Conservation (phyloP, 2,329 filamentous ascomycete species). For the Esteya vermicola region DNA sequence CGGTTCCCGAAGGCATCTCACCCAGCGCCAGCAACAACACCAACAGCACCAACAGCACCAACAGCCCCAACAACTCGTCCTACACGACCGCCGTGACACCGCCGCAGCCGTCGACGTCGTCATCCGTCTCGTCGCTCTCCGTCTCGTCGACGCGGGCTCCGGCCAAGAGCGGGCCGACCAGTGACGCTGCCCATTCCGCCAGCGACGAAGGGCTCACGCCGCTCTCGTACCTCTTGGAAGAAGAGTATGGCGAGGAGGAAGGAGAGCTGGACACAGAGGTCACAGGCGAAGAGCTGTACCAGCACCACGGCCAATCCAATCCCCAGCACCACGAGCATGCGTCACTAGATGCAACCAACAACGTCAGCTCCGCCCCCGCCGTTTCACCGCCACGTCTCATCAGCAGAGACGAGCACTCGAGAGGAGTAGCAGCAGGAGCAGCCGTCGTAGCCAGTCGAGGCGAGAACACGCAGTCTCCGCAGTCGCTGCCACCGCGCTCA, state of each 20-base stretch:
- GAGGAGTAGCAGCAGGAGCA: not conserved
- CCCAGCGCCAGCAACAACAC: constrained; percentile 22
- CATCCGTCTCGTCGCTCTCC: no score
- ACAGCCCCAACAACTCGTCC: constrained; percentile 20
- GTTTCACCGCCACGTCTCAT: constrained; percentile 1
- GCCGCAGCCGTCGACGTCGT: not conserved
- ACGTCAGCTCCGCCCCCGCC: not conserved
- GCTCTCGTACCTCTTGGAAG: constrained; percentile 8
- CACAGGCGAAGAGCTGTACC: not conserved
- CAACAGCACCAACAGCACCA: constrained; percentile 23
- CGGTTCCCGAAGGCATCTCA: constrained; percentile 2
- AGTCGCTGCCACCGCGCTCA: constrained; percentile 5
- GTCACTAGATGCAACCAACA: not conserved
- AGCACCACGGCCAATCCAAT: constrained; percentile 1
- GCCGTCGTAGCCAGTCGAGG: not conserved
- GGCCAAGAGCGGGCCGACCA: not conserved
- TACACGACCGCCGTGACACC: constrained; percentile 17
- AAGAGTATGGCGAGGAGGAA: constrained; percentile 3
- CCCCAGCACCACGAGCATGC: not conserved
- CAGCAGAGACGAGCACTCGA: not conserved
- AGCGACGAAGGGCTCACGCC: constrained; percentile 5
- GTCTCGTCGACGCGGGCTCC: not conserved
- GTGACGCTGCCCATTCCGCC: not conserved
- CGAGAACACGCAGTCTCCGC: not conserved
- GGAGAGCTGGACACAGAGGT: not conserved